Evolutionary conservation across 495 filamentous ascomycete species (phyloP).

Genomic region (Penicillium coprophilum): DNA sequence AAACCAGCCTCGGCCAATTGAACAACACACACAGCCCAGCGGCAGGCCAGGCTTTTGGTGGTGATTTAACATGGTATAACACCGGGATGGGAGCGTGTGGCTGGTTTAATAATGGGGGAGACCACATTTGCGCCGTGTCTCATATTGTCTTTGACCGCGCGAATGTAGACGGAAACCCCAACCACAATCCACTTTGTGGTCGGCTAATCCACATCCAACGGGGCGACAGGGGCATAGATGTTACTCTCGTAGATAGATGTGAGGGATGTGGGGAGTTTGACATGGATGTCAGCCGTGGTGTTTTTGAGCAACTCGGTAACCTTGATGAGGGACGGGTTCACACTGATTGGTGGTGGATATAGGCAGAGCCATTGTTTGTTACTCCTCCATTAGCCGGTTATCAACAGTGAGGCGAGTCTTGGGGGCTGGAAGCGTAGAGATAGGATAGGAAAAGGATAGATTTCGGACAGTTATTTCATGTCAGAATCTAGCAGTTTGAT

Average conservation of each 20-base stretch:
- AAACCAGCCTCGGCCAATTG: background rate
- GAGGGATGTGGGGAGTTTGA: constrained; percentile 62
- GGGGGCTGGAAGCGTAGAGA: no score
- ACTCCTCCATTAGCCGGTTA: constrained; percentile 5
- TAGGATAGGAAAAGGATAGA: background rate
- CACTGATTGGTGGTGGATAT: constrained; percentile 69
- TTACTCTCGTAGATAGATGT: constrained; percentile 76
- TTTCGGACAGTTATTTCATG: background rate
- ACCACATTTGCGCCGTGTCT: constrained; percentile 65
- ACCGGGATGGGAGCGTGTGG: constrained; percentile 74
- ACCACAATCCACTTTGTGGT: constrained; percentile 70
- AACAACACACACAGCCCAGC: background rate
- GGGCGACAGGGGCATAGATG: constrained; percentile 56
- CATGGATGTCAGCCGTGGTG: constrained; percentile 61
- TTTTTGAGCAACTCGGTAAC: constrained; percentile 61
- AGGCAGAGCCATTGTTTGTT: constrained; percentile 23
- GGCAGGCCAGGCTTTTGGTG: constrained; percentile 20
- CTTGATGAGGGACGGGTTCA: constrained; percentile 56
- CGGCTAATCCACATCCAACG: constrained; percentile 57
- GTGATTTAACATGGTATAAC: constrained; percentile 70
- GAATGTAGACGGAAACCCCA: constrained; percentile 57
- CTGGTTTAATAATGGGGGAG: constrained; percentile 46
- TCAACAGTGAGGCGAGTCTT: no score
- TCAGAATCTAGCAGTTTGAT: background rate
- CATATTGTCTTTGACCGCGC: constrained; percentile 66